Percentiles rank a stretch among this genome's conserved stretches.
Evolutionary conservation across 2,329 filamentous ascomycete genomes (phyloP).

Genomic region (Diaporthe vaccinii): DNA sequence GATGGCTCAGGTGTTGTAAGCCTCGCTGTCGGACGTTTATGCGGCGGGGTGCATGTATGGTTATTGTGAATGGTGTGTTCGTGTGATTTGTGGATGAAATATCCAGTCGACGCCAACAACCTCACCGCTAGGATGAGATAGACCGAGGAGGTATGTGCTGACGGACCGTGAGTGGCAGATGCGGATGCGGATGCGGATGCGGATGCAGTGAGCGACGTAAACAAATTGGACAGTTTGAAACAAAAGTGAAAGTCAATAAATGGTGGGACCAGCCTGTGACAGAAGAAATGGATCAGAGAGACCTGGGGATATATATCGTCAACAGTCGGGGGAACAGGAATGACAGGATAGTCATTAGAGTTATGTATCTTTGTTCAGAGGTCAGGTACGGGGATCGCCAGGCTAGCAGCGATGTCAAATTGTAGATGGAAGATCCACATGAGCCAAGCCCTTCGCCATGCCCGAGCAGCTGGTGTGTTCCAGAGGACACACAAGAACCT

Average conservation of each 20-base stretch:
- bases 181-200: neutral
- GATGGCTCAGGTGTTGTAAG: neutral
- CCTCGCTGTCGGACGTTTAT: constrained; percentile 11
- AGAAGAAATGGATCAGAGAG: constrained; percentile 7
- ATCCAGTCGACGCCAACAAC: constrained; percentile 15
- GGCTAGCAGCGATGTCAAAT: constrained; percentile 4
- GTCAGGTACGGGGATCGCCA: constrained; percentile 11
- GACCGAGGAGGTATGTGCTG: constrained; percentile 25
- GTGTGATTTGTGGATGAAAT: neutral
- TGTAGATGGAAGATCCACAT: constrained; percentile 36
- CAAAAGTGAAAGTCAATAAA: constrained; percentile 13
- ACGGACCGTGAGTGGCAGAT: neutral
- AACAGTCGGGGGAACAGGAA: neutral
- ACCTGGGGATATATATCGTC: constrained; percentile 18
- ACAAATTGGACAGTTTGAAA: constrained; percentile 9
- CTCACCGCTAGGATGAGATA: constrained; percentile 21
- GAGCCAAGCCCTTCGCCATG: constrained; percentile 35
- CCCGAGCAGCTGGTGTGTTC: constrained; percentile 30
- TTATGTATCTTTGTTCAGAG: constrained; percentile 8
- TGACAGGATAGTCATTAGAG: constrained; percentile 9
- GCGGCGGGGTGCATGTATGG: constrained; percentile 18
- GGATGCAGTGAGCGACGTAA: constrained; percentile 6
- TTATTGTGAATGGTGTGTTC: neutral
- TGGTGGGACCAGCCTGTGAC: constrained; percentile 32
- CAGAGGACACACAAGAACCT: constrained; percentile 31